Evolutionary conservation across 768 basidiomycete genomes (phyloP), one percentile per base, ranked within the genome.

Genomic region (Amylocystis lapponica): DNA sequence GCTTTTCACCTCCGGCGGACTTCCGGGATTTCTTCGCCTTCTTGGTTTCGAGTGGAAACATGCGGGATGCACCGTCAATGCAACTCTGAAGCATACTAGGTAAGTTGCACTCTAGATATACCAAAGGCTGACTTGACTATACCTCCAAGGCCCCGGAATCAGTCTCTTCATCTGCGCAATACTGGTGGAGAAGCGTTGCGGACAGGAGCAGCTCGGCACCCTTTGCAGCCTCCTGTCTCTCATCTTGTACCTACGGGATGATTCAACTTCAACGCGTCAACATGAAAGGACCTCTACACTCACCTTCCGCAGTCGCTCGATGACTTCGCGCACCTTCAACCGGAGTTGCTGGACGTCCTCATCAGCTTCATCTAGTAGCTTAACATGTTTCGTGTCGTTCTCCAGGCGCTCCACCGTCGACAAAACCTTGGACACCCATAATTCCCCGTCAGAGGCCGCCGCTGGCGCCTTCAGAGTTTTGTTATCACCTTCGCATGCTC

Each of bases 351-450:
- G 51, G 25, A 79, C 74, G 25, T 83, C 78, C 25, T 81, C 75
- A 29, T 82, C 81, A 3, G 69, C 51, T 8, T 79, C 74, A 7
- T 63, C 61, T 1, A 83, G 62, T 5, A 67, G 50, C 5, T 69
- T 64, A 38, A 83, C 73, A 48, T 91, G 86, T 56, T 89, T 91
- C 23, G 60, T 57, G 58, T 90, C 85, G 31, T 69, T 66, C 59
- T 86, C 81, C 22, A 94, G 58, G 34, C 56, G 45, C 36, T 67
- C 64, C 43, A 87, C 71, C 11, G 71, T 77, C 5, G 66, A 58
- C 10, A 92, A 67, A 9, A 79, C 75, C 55, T 79, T 79, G 3
- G 78, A 71, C 8, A 86, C 68, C 92, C 92, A 96, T 48, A 88
- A 78, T 52, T 82, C 74, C 22, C 89, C 88, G 45, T 87, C 76